phyloP scores from a whole-genome alignment of 768 basidiomycete species.

The Boletus insuetus region DNA sequence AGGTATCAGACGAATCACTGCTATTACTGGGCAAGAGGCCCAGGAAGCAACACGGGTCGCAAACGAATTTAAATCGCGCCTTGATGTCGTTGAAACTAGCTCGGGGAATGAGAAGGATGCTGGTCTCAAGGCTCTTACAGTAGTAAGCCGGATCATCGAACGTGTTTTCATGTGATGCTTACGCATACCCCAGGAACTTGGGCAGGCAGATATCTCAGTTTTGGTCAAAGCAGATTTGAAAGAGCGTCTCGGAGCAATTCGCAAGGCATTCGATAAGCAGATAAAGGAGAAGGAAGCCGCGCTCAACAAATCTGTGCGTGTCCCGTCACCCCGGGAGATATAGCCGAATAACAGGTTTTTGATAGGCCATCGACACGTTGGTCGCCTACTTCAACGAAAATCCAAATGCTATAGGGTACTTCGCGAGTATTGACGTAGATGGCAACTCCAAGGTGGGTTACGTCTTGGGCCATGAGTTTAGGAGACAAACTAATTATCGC shows the following conservation, averaged over 20 bases:
- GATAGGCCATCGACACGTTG: conserved; percentile 68
- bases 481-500: not conserved
- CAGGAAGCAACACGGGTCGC: conserved; percentile 73
- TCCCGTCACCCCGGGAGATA: not conserved
- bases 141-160: conserved; percentile 47
- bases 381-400: conserved; percentile 76
- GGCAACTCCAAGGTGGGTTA: conserved; percentile 78
- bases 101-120: conserved; percentile 80
- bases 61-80: conserved; percentile 54
- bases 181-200: conserved; percentile 63
- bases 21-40: conserved; percentile 93
- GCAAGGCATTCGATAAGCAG: conserved; percentile 83
- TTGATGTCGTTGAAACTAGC: conserved; percentile 59
- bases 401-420: conserved; percentile 63
- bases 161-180: not conserved
- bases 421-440: conserved; percentile 69
- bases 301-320: conserved; percentile 70
- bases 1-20: conserved; percentile 92
- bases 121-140: conserved; percentile 76
- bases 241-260: conserved; percentile 65
- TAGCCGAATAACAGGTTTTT: not conserved
- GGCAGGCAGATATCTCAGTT: conserved; percentile 85
- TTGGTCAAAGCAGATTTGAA: conserved; percentile 77
- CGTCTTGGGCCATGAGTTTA: not conserved
- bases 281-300: conserved; percentile 77